Conservation (phyloP, 2,329 filamentous ascomycete genomes). For the Penicillium sp. region DNA sequence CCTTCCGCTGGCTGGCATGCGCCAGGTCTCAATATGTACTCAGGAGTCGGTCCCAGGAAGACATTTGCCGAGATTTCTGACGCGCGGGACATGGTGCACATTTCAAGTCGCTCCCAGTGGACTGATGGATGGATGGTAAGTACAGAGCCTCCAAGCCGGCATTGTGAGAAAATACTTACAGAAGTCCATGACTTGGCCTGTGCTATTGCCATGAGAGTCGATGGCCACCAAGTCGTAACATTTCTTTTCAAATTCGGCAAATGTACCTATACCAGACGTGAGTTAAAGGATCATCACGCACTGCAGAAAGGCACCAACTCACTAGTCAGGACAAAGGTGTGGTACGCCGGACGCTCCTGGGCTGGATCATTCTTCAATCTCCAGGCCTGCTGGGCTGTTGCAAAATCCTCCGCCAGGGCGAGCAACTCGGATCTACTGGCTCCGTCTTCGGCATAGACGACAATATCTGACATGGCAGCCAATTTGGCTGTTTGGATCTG, state of each 20-base stretch:
- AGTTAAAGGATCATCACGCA: not conserved
- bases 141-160: too few relatives aligned
- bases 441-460: conserved; percentile 81
- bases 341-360: conserved; percentile 66
- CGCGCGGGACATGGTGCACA: conserved; percentile 88
- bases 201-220: conserved; percentile 69
- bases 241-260: conserved; percentile 69
- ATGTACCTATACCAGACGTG: conserved; percentile 56
- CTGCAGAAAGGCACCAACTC: conserved; percentile 29
- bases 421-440: conserved; percentile 64
- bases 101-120: conserved; percentile 84
- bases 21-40: conserved; percentile 56
- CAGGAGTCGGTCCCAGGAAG: conserved; percentile 85
- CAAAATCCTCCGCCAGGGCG: conserved; percentile 64
- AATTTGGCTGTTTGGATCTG: conserved; percentile 92
- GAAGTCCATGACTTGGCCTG: conserved; percentile 82
- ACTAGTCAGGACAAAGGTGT: conserved; percentile 77
- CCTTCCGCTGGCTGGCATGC: conserved; percentile 50
- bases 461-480: conserved; percentile 84
- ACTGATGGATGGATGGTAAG: conserved; percentile 43
- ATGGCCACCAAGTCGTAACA: conserved; percentile 73
- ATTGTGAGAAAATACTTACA: conserved; percentile 49
- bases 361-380: conserved; percentile 63
- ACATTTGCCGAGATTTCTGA: conserved; percentile 89
- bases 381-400: conserved; percentile 76